These are phyloP conservation scores for Suillus decipiens DNA, from an alignment of 768 basidiomycete species.

Conservation along the genomic window DNA sequence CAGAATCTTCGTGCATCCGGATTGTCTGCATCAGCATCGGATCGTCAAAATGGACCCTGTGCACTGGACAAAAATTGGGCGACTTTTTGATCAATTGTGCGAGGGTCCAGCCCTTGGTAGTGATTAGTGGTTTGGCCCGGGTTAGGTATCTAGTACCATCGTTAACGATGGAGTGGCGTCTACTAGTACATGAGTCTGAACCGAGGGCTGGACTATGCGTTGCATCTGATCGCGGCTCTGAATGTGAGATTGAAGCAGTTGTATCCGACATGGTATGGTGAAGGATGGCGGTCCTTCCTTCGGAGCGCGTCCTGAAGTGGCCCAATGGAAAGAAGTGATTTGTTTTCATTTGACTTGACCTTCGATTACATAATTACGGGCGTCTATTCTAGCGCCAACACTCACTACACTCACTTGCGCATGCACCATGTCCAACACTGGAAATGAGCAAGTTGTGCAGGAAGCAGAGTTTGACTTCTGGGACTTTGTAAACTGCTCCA, in stretches of 20 bases:
- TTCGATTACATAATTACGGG: neutral
- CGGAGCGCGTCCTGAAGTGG: neutral
- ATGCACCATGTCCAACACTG: constrained; percentile 3
- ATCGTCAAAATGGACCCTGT: constrained; percentile 36
- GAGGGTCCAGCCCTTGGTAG: constrained; percentile 56
- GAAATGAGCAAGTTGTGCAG: constrained; percentile 12
- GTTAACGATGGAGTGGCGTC: constrained; percentile 5
- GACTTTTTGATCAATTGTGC: constrained; percentile 39
- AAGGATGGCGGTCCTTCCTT: neutral
- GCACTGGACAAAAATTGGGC: constrained; percentile 44
- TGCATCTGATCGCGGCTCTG: no score
- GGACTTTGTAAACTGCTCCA: constrained; percentile 74
- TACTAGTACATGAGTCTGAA: neutral
- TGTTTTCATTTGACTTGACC: neutral
- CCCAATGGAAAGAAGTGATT: neutral
- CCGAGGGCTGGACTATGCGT: neutral
- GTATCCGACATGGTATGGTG: neutral
- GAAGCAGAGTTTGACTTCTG: constrained; percentile 61
- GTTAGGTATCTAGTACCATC: constrained; percentile 12
- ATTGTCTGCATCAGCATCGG: constrained; percentile 38
- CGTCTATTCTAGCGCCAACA: neutral
- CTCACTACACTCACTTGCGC: neutral
- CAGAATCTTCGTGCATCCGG: constrained; percentile 46
- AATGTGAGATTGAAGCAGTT: neutral
- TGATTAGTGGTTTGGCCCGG: constrained; percentile 22